Evolutionary conservation across 352 stramenopile genomes (phyloP).

Genomic region (Pythium sukuiense): DNA sequence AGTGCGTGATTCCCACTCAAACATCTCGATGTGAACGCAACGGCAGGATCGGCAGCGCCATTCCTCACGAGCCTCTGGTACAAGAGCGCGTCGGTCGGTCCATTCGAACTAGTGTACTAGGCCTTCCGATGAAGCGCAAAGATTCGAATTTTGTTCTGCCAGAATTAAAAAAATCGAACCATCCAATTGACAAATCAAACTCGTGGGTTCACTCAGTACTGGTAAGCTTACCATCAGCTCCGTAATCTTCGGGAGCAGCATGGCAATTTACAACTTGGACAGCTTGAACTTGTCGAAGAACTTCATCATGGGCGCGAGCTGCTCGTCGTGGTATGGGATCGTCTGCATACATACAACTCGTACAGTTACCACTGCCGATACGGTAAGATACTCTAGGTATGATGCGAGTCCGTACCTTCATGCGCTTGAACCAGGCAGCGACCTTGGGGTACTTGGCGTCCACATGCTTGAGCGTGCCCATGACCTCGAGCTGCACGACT

Average conservation of each 20-base stretch:
- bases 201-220: too few species aligned
- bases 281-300: slow-evolving; percentile 77
- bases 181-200: too few species aligned
- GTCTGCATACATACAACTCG: slow-evolving; percentile 31
- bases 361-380: too few species aligned
- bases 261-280: too few species aligned
- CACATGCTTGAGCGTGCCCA: slow-evolving; percentile 47
- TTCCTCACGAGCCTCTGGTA: not conserved
- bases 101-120: not conserved
- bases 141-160: too few species aligned
- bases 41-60: too few species aligned
- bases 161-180: too few species aligned
- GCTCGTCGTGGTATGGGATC: slow-evolving; percentile 60
- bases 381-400: too few species aligned
- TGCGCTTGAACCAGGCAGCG: slow-evolving; percentile 67
- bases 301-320: slow-evolving; percentile 62
- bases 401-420: slow-evolving; percentile 50
- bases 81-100: not conserved
- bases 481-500: slow-evolving; percentile 73
- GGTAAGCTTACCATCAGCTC: too few species aligned
- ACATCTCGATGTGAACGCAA: not conserved
- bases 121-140: not conserved
- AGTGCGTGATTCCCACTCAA: not conserved
- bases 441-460: slow-evolving; percentile 53
- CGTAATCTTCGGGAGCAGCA: too few species aligned